Conservation (phyloP, 2,329 filamentous ascomycete species). For the Amylocarpus encephaloides region DNA sequence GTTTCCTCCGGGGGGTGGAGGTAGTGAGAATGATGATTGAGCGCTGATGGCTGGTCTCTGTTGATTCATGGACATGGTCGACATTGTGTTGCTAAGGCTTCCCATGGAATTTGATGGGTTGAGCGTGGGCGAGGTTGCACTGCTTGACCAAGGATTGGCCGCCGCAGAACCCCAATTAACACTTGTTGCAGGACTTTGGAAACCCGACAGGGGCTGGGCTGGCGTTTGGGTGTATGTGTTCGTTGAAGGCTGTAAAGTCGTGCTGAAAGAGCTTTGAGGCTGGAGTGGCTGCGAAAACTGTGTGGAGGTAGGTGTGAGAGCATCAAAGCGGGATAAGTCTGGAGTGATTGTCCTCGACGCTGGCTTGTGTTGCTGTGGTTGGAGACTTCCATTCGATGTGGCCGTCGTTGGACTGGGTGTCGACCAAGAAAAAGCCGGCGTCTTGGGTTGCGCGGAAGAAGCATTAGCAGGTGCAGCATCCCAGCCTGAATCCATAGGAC, state of each 20-base stretch:
- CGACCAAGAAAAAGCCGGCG: conserved; percentile 58
- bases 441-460: conserved; percentile 33
- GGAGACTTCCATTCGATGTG: conserved; percentile 26
- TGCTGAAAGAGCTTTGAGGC: conserved; percentile 35
- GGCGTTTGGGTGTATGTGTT: conserved; percentile 13
- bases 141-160: conserved; percentile 45
- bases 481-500: conserved; percentile 45
- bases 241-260: conserved; percentile 14
- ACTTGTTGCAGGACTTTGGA: conserved; percentile 19
- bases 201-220: conserved; percentile 12
- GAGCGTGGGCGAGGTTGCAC: conserved; percentile 17
- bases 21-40: conserved; percentile 48
- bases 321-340: conserved; percentile 48
- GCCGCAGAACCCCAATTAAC: conserved; percentile 47
- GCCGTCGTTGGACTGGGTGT: conserved; percentile 43
- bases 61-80: conserved; percentile 43
- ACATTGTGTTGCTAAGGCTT: conserved; percentile 40
- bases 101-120: conserved; percentile 33
- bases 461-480: conserved; percentile 37
- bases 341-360: conserved; percentile 52
- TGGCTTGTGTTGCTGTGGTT: conserved; percentile 31
- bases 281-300: conserved; percentile 54
- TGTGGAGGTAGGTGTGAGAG: conserved; percentile 52
- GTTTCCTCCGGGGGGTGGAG: conserved; percentile 23
- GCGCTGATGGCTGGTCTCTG: conserved; percentile 34